Percentiles rank a stretch among this genome's conserved stretches.
Evolutionary conservation across 2,329 filamentous ascomycete species (phyloP).

Genomic region (Diaporthe ampelina): DNA sequence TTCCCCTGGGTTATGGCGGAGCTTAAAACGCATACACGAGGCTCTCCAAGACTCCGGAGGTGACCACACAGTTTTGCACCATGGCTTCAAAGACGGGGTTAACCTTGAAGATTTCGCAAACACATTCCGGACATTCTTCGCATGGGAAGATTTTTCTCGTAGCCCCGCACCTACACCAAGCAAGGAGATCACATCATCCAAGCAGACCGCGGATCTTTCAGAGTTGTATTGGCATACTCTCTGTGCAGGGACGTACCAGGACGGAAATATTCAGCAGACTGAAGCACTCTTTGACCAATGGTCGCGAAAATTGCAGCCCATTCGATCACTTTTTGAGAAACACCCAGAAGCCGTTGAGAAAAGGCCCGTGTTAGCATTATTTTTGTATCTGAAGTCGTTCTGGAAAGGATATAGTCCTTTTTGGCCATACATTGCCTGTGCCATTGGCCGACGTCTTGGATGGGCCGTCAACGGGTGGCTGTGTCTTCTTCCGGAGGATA

Average conservation of each 20-base stretch:
- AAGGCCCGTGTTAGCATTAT: not conserved
- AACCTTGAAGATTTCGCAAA: not conserved
- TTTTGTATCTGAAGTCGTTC: not conserved
- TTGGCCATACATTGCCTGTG: not conserved
- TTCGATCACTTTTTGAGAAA: not conserved
- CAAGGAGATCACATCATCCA: not conserved
- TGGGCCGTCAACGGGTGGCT: not conserved
- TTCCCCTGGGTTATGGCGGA: not conserved
- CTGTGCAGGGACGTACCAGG: not conserved
- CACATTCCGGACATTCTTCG: not conserved
- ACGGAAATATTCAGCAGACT: not conserved
- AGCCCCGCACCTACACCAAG: not conserved
- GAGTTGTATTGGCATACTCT: not conserved
- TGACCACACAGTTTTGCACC: not conserved
- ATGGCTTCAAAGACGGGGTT: not conserved
- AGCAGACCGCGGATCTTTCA: not conserved
- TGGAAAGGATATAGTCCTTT: not conserved
- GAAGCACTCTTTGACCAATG: not conserved
- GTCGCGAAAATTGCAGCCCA: not conserved
- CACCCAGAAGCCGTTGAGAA: not conserved
- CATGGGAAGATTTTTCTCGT: not conserved
- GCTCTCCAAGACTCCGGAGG: not conserved
- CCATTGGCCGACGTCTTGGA: not conserved
- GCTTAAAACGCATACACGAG: not conserved
- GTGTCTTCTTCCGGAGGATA: not conserved